Conservation (phyloP, 2,329 filamentous ascomycete species). For the Paecilomyces sp. region DNA sequence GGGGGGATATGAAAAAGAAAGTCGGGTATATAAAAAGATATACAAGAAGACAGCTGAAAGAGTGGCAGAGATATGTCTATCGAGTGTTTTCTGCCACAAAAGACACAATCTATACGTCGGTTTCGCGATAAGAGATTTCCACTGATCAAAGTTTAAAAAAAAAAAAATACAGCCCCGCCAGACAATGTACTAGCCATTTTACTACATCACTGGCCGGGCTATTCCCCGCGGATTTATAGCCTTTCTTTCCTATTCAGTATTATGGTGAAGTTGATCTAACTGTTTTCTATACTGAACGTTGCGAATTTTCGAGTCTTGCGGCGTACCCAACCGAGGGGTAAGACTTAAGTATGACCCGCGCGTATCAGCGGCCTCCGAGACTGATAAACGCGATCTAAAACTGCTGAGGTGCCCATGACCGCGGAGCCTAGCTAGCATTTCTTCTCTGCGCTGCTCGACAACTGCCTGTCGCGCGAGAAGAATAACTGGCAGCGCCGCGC, state of each 20-base stretch:
- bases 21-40: neutral
- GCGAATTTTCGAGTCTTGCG: neutral
- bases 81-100: neutral
- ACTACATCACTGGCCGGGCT: neutral
- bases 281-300: neutral
- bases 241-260: neutral
- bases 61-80: neutral
- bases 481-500: neutral
- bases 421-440: too few species aligned
- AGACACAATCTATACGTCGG: neutral
- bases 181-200: neutral
- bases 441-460: neutral
- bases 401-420: neutral
- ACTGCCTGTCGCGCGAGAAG: neutral
- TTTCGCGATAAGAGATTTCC: neutral
- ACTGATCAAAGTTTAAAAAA: neutral
- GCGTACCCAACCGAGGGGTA: neutral
- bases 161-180: neutral
- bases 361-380: neutral
- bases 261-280: neutral
- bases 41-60: neutral
- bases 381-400: neutral
- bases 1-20: neutral
- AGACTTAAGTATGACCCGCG: neutral
- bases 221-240: neutral